phyloP scores from a whole-genome alignment of 192 early-diverging fungal species.

The Thoreauomyces humboldtii region DNA sequence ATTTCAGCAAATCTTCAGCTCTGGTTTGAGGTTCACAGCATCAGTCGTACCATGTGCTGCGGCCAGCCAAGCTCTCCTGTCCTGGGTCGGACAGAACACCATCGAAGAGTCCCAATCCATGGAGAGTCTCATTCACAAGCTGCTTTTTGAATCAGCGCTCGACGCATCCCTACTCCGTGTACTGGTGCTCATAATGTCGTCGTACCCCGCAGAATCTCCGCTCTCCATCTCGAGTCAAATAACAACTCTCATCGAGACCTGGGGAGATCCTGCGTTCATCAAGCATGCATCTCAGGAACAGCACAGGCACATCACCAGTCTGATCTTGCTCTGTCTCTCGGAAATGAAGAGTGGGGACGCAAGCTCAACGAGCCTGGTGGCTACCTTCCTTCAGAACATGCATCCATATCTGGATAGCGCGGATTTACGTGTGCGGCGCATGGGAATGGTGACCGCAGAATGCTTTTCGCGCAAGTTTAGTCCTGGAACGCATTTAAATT shows the following conservation, averaged over 20 bases:
- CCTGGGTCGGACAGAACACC: not conserved
- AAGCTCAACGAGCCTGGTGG: not conserved
- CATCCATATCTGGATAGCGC: constrained; percentile 15
- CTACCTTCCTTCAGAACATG: not conserved
- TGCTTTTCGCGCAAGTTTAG: not conserved
- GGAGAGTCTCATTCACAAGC: not conserved
- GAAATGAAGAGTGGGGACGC: no score
- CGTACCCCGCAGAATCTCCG: not conserved
- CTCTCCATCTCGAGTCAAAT: not conserved
- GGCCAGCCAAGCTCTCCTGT: not conserved
- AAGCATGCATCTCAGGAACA: constrained; percentile 17
- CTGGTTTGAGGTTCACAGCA: no score
- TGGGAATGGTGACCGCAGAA: constrained; percentile 20
- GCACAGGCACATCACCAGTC: constrained; percentile 4
- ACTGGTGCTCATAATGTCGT: not conserved
- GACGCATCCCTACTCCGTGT: not conserved
- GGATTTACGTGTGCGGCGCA: not conserved
- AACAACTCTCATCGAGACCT: not conserved
- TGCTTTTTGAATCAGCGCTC: not conserved
- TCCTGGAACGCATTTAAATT: not conserved
- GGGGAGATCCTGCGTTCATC: constrained; percentile 9
- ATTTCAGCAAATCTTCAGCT: no score
- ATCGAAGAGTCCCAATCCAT: not conserved
- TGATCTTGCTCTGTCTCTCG: constrained; percentile 7
- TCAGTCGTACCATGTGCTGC: no score